These are phyloP conservation scores for Bidens hawaiensis DNA, from an alignment of 140 eudicot genomes.

Conservation along the genomic window DNA sequence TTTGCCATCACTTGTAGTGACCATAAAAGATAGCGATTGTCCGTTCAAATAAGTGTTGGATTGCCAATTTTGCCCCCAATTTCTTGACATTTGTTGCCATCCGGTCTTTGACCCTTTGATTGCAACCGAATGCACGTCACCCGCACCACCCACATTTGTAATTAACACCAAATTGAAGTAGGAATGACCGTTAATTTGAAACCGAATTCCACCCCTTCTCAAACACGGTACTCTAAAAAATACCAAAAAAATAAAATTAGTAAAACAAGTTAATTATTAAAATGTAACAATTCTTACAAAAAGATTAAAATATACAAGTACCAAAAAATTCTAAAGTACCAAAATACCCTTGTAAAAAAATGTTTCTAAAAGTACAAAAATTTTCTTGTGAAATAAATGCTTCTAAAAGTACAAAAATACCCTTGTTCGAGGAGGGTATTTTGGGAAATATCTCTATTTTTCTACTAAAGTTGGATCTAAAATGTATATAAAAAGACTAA, in stretches of 20 bases:
- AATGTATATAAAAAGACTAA: too few relatives aligned
- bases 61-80: constrained; percentile 88
- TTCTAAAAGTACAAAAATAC: not conserved
- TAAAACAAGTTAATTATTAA: not conserved
- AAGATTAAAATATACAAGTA: too few relatives aligned
- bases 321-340: too few relatives aligned
- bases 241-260: not conserved
- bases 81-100: constrained; percentile 76
- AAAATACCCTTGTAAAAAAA: too few relatives aligned
- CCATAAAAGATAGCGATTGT: constrained; percentile 59
- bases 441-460: too few relatives aligned
- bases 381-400: too few relatives aligned
- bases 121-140: constrained; percentile 59
- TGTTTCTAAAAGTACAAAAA: not conserved
- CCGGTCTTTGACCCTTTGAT: constrained; percentile 62
- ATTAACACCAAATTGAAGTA: constrained; percentile 61
- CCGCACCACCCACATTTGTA: constrained; percentile 75
- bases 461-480: too few relatives aligned
- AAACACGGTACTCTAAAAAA: constrained; percentile 56
- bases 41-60: constrained; percentile 63
- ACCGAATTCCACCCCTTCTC: constrained; percentile 72
- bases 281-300: too few relatives aligned
- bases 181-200: constrained; percentile 70
- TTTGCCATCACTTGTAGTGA: constrained; percentile 64
- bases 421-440: too few relatives aligned